These are phyloP conservation scores for Penicillium alfredii DNA, from an alignment of 495 filamentous ascomycete genomes.

Conservation along the genomic window DNA sequence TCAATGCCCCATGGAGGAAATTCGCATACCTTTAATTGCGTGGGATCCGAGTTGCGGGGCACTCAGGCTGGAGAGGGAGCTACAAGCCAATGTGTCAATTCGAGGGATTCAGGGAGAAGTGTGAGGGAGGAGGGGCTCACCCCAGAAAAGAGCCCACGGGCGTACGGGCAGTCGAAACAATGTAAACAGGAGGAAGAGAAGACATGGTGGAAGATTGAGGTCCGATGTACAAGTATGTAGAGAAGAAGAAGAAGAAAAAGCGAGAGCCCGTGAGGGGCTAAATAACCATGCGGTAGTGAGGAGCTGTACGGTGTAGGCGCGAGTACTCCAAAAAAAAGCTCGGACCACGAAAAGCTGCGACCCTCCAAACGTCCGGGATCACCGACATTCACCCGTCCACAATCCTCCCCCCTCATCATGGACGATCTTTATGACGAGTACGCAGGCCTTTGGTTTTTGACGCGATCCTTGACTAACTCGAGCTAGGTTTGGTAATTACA, in stretches of 20 bases:
- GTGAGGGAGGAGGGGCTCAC: constrained; percentile 39
- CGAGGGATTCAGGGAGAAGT: constrained; percentile 14
- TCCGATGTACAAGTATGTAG: background rate
- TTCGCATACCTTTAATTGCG: constrained; percentile 74
- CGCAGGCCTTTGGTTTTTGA: too few relatives aligned
- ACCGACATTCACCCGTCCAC: constrained; percentile 15
- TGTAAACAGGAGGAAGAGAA: constrained; percentile 79
- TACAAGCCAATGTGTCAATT: constrained; percentile 27
- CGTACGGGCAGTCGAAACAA: constrained; percentile 85
- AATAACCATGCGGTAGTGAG: constrained; percentile 22
- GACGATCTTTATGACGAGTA: constrained; percentile 85
- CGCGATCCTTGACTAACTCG: constrained; percentile 8
- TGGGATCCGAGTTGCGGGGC: constrained; percentile 84
- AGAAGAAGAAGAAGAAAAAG: constrained; percentile 7
- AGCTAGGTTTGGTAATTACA: constrained; percentile 87
- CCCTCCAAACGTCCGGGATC: constrained; percentile 17
- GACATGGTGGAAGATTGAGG: constrained; percentile 39
- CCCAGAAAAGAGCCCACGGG: constrained; percentile 91
- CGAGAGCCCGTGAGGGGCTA: constrained; percentile 7
- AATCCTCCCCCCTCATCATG: constrained; percentile 43
- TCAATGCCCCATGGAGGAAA: constrained; percentile 1
- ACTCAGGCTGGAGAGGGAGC: constrained; percentile 77
- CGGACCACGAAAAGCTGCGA: constrained; percentile 21
- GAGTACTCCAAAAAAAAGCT: constrained; percentile 29
- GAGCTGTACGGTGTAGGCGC: constrained; percentile 31